Conservation (phyloP, 164 flowering plant genomes). For the Protea cynaroides region DNA sequence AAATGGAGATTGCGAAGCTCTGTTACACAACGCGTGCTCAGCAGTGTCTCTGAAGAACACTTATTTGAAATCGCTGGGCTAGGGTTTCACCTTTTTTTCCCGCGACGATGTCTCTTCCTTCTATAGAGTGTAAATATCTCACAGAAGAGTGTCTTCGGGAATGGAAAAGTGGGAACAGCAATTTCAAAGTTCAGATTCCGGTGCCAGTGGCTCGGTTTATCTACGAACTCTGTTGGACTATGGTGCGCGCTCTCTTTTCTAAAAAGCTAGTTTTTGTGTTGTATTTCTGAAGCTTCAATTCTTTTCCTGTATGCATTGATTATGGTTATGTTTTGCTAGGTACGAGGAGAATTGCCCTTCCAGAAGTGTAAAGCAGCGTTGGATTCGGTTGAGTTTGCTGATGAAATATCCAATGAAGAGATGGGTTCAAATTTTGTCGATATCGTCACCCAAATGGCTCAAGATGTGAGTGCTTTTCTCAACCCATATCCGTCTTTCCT, state of each 20-base stretch:
- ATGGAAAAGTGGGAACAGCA: constrained; percentile 52
- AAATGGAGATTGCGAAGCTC: constrained; percentile 1
- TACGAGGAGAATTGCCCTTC: constrained; percentile 71
- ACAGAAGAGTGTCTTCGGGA: constrained; percentile 66
- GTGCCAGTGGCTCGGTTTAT: constrained; percentile 71
- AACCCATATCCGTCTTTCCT: background rate
- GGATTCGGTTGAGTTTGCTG: constrained; percentile 66
- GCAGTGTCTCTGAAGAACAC: background rate
- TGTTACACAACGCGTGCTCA: background rate
- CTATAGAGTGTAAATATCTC: constrained; percentile 52
- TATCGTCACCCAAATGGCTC: constrained; percentile 84
- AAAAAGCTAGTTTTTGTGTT: no score
- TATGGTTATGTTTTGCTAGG: constrained; percentile 33
- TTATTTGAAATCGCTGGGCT: background rate
- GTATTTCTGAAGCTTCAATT: no score
- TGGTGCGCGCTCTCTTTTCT: constrained; percentile 32
- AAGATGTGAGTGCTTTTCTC: constrained; percentile 54
- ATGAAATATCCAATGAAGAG: constrained; percentile 40
- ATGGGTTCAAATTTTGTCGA: constrained; percentile 73
- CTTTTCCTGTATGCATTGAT: no score
- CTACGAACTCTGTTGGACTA: constrained; percentile 73
- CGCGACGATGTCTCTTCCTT: constrained; percentile 53
- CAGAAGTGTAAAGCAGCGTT: constrained; percentile 71
- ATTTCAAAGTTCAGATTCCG: constrained; percentile 42
- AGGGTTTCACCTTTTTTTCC: background rate